Percentiles rank a stretch among this genome's conserved stretches.
Conservation (phyloP, 2,329 filamentous ascomycete species). For the Stemphylium lycopersici region DNA sequence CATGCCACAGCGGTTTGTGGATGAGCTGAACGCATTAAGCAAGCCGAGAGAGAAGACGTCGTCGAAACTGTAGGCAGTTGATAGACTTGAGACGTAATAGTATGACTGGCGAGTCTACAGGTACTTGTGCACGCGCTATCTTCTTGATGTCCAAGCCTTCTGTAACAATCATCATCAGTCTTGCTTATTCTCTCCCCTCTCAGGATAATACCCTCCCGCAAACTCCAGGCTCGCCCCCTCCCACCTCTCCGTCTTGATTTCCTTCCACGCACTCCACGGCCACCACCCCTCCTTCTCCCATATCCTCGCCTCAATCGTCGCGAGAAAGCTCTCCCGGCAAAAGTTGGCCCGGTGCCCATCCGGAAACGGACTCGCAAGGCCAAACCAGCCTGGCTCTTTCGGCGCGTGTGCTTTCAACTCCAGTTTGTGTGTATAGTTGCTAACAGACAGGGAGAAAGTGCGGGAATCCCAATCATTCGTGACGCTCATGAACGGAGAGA, state of each 20-base stretch:
- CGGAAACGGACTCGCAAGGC: constrained; percentile 53
- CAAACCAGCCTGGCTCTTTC: constrained; percentile 52
- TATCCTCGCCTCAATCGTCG: constrained; percentile 51
- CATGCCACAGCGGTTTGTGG: constrained; percentile 35
- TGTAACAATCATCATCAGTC: constrained; percentile 4
- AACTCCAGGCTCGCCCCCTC: constrained; percentile 56
- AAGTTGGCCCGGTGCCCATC: constrained; percentile 55
- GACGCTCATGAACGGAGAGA: constrained; percentile 53
- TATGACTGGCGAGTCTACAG: too few relatives aligned
- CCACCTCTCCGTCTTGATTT: constrained; percentile 50
- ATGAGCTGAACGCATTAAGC: constrained; percentile 33
- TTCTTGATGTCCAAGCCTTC: neutral
- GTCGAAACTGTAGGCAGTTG: constrained; percentile 26
- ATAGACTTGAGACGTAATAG: neutral
- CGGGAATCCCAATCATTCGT: constrained; percentile 50
- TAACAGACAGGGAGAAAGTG: constrained; percentile 48
- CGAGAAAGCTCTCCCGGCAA: constrained; percentile 56
- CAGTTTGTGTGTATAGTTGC: constrained; percentile 50
- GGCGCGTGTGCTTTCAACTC: constrained; percentile 51
- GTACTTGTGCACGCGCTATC: too few relatives aligned
- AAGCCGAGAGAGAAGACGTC: constrained; percentile 24
- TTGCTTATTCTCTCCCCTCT: constrained; percentile 48
- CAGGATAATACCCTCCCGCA: constrained; percentile 56
- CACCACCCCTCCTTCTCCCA: constrained; percentile 47
- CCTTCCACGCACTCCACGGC: constrained; percentile 47